phyloP scores from a whole-genome alignment of 176 grass and related monocot species.

The Saccharum spontaneum region DNA sequence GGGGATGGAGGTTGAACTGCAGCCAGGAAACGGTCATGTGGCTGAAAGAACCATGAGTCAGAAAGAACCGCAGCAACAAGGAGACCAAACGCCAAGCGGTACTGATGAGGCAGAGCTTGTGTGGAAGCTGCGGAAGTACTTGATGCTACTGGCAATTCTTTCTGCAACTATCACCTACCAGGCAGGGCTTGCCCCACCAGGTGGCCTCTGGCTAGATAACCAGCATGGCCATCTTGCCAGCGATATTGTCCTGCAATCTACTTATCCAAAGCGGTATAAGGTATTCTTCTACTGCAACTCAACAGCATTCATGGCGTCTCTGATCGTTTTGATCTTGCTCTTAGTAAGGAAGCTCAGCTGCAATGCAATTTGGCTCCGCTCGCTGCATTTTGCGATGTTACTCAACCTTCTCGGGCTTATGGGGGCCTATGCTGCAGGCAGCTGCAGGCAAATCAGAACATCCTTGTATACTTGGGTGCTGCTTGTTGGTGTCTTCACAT shows the following conservation, averaged over 20 bases:
- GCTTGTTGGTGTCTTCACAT: conserved; percentile 34
- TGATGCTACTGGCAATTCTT: conserved; percentile 52
- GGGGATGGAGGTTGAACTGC: conserved; percentile 23
- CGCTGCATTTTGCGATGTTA: conserved; percentile 30
- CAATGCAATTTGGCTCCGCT: conserved; percentile 30
- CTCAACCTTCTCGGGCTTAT: conserved; percentile 27
- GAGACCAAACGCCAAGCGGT: not conserved
- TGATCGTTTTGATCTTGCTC: conserved; percentile 42
- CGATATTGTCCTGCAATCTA: conserved; percentile 28
- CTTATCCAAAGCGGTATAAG: conserved; percentile 29
- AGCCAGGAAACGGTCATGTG: not conserved
- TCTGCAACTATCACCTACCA: conserved; percentile 49
- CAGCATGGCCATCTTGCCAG: conserved; percentile 30
- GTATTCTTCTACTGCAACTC: conserved; percentile 54
- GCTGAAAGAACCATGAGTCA: not conserved
- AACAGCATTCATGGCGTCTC: conserved; percentile 42
- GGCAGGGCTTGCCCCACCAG: conserved; percentile 47
- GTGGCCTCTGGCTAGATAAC: conserved; percentile 60
- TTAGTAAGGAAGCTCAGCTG: conserved; percentile 4
- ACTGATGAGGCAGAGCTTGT: conserved; percentile 31
- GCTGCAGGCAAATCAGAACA: conserved; percentile 33
- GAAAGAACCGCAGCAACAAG: not conserved
- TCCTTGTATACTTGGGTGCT: conserved; percentile 29
- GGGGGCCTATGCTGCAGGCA: conserved; percentile 34
- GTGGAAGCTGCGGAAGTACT: conserved; percentile 50